phyloP scores from a whole-genome alignment of 2,329 filamentous ascomycete species.

The Fusarium sp. region DNA sequence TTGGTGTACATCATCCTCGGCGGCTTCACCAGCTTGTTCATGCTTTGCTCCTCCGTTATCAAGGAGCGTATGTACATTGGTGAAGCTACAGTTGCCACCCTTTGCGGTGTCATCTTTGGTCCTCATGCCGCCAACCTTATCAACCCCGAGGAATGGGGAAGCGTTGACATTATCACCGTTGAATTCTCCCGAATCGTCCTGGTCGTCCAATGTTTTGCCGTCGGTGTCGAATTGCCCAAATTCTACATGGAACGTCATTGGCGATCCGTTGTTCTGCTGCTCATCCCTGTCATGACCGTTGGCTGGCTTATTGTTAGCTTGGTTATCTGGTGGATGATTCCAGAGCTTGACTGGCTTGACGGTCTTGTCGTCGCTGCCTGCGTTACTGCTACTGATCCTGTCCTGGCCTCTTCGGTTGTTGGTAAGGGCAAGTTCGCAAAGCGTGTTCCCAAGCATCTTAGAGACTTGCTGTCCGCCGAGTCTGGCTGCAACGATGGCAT shows the following conservation, averaged over 20 bases:
- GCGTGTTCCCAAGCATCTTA: constrained; percentile 95
- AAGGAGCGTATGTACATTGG: constrained; percentile 99
- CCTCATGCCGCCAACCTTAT: constrained; percentile 87
- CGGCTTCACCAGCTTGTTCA: constrained; percentile 97
- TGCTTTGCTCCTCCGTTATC: constrained; percentile 97
- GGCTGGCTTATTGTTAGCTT: constrained; percentile 94
- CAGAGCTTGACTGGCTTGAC: constrained; percentile 86
- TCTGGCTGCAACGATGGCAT: constrained; percentile 99
- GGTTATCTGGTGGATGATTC: constrained; percentile 93
- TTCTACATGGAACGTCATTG: constrained; percentile 99
- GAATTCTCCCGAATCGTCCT: constrained; percentile 91
- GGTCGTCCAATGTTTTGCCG: constrained; percentile 92
- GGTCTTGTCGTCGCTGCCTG: constrained; percentile 89
- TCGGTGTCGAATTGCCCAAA: constrained; percentile 90
- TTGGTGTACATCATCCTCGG: constrained; percentile 98
- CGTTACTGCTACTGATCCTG: constrained; percentile 96
- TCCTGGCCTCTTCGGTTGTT: constrained; percentile 96
- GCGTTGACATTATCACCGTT: constrained; percentile 85
- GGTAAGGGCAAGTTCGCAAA: constrained; percentile 99
- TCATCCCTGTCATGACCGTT: constrained; percentile 96
- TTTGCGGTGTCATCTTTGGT: constrained; percentile 90
- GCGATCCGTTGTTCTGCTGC: constrained; percentile 88
- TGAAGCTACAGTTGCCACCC: constrained; percentile 92
- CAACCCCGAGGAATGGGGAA: constrained; percentile 81
- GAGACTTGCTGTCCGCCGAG: constrained; percentile 94